Base-by-base conservation (phyloP, 495 filamentous ascomycete genomes). In the Chaetomium tenue region DNA sequence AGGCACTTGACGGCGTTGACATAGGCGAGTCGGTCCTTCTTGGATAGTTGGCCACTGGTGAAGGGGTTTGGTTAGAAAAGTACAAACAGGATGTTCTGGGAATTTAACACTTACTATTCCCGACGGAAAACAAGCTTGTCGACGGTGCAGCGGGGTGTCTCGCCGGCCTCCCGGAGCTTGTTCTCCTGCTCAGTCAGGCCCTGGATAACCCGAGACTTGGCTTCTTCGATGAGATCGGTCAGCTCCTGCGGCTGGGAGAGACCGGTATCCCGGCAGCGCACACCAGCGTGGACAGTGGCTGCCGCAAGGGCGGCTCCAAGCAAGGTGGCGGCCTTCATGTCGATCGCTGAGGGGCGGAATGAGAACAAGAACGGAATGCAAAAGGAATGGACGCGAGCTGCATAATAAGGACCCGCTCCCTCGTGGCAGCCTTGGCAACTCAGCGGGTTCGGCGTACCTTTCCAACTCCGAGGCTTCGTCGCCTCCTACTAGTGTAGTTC, bases 1-100 rank as follows among this genome's bases (percentile, higher is more conserved):
- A 92, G 69, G 68, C 89, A 92, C 55, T 83, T 78, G 26, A 91
- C 83, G 1, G 89, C 86, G 28, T 82, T 72, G 63, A 86, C 87
- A 66, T 88, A 91, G 15, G 71, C 72, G 46, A 77, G 84, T 52
- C 82, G 80, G 68, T 90, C 76, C 0, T n/a, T 11, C 15, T 57
- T 61, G 9, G 70, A 66, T 7, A 88, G 75, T 0, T 77, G 68
- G 39, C 77, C 76, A 78, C 86, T 87, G 47, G 57, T 3, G 42
- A 16, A 28, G 11, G 28, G 16, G 18, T 65, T 25, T 50, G 18
- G 46, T 50, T 9, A 50, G 46, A 12, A 50, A 50, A 1, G 5
- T 4, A 0, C 46, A 50, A 11, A 6, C n/a, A 0, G n/a, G 20
- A 50, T 20, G 46, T 4, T 5, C 8, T 8, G 1, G 0, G 8